A percentile compares a stretch with the other conserved stretches of the same genome.
These are phyloP conservation scores for Monosporascus sp. DNA, from an alignment of 2,329 filamentous ascomycete species.

Conservation along the genomic window DNA sequence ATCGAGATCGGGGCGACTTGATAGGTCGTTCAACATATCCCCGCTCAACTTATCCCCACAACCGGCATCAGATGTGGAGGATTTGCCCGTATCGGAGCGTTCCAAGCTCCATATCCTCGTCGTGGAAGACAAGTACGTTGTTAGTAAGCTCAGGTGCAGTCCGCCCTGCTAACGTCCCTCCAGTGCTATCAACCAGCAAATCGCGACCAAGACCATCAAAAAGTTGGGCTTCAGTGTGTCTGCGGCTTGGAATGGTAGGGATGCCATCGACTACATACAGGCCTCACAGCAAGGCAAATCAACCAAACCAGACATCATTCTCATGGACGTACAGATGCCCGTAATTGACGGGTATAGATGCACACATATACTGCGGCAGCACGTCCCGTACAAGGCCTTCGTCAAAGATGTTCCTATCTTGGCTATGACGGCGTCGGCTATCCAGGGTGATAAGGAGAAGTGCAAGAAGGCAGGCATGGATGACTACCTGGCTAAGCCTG, in stretches of 20 bases:
- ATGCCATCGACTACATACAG: conserved; percentile 68
- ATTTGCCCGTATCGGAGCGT: conserved; percentile 52
- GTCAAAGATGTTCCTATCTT: conserved; percentile 64
- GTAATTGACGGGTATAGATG: conserved; percentile 74
- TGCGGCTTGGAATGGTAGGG: conserved; percentile 72
- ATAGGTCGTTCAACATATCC: conserved; percentile 29
- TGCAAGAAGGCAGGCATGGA: conserved; percentile 72
- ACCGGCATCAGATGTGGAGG: conserved; percentile 30
- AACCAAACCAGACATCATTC: conserved; percentile 63
- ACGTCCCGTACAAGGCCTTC: conserved; percentile 56
- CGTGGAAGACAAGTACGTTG: conserved; percentile 71
- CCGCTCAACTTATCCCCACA: conserved; percentile 24
- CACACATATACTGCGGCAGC: conserved; percentile 66
- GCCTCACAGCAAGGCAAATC: conserved; percentile 45
- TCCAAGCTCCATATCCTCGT: conserved; percentile 64
- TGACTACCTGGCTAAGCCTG: conserved; percentile 68
- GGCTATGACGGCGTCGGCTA: conserved; percentile 76
- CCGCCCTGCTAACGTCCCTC: conserved; percentile 7
- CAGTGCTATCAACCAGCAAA: conserved; percentile 65
- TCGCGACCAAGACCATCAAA: conserved; percentile 67
- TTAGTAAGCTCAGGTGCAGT: background rate
- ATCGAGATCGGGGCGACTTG: conserved; percentile 18
- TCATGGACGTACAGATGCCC: conserved; percentile 75
- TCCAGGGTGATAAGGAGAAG: conserved; percentile 71
- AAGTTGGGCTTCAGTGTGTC: conserved; percentile 67